Evolutionary conservation across 495 filamentous ascomycete species (phyloP), one percentile per base, ranked within the genome.

Genomic region (Xylaria telfairii): DNA sequence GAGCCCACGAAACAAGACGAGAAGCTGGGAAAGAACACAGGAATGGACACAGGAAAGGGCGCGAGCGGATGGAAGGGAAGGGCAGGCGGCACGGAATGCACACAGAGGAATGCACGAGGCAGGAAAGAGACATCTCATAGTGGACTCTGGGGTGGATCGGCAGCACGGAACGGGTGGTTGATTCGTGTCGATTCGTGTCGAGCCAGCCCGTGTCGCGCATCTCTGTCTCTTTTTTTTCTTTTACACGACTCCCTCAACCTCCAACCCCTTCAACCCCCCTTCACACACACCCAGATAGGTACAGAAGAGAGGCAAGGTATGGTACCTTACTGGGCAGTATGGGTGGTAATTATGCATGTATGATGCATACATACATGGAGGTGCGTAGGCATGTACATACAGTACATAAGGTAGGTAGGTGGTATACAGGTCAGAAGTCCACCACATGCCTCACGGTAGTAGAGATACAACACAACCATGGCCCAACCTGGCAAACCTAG

Each of bases 111-210:
- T 63, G 60, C 39, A 63, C 24, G 24, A 28, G 60, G 12, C 60
- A 63, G 60, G 32, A 63, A 63, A 63, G 60, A 63, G 60, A 26
- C 21, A 61, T 24, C 9, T 12, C 3, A 42, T 24, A 61, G 57
- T 61, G 57, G 57, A 10, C 13, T 41, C 54, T 41, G 15, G 24
- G 19, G 60, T 63, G 60, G 60, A 63, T 32, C 60, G 26, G 39
- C 24, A 46, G 9, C 60, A 5, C n/a, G 60, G 49, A n/a, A 54
- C 26, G 51, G 51, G 13, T 6, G 26, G 30, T 54, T 46, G 60
- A 37, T 63, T 28, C 59, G 30, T 30, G 37, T 62, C 21, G 47
- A 10, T 51, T 51, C 47, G 53, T 57, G 21, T 32, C 28, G 9
- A 57, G 13, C 53, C 53, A 57, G n/a, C 26, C 53, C 26, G 28